phyloP scores from a whole-genome alignment of 1,284 basidiomycete species.

The Leccinum subfulvum region DNA sequence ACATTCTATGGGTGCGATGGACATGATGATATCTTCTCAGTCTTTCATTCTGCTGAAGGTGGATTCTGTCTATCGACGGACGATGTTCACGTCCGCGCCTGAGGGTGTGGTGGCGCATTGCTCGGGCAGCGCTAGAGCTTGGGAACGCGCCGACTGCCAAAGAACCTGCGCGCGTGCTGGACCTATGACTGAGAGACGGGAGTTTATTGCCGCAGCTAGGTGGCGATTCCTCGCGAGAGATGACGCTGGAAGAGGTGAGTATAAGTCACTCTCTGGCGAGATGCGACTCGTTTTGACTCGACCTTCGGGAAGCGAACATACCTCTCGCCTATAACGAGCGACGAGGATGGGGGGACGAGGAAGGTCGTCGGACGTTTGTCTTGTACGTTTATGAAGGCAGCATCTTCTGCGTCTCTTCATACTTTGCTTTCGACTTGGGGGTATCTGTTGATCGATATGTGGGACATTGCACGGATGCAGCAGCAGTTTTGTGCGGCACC shows the following conservation, averaged over 20 bases:
- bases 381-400: slow-evolving; percentile 62
- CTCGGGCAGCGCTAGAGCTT: slow-evolving; percentile 74
- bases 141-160: slow-evolving; percentile 35
- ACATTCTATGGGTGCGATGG: slow-evolving; percentile 80
- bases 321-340: slow-evolving; percentile 45
- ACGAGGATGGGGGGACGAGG: slow-evolving; percentile 4
- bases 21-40: too few species aligned
- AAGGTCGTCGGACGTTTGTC: slow-evolving; percentile 36
- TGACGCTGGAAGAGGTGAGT: slow-evolving; percentile 24
- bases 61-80: slow-evolving; percentile 52
- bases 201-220: slow-evolving; percentile 38
- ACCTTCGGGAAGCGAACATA: slow-evolving; percentile 47
- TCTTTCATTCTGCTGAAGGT: slow-evolving; percentile 66
- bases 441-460: slow-evolving; percentile 47
- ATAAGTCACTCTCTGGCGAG: slow-evolving; percentile 38
- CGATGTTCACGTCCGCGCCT: slow-evolving; percentile 84
- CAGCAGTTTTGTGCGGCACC: slow-evolving; percentile 35
- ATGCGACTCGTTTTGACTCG: slow-evolving; percentile 43
- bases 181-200: slow-evolving; percentile 67
- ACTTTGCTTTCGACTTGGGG: slow-evolving; percentile 40
- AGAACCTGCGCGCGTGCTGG: slow-evolving; percentile 44
- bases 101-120: slow-evolving; percentile 87
- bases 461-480: slow-evolving; percentile 18
- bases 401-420: slow-evolving; percentile 49
- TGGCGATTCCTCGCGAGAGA: neutral